These are phyloP conservation scores for Xylaria castorea DNA, from an alignment of 495 filamentous ascomycete species.

Conservation along the genomic window DNA sequence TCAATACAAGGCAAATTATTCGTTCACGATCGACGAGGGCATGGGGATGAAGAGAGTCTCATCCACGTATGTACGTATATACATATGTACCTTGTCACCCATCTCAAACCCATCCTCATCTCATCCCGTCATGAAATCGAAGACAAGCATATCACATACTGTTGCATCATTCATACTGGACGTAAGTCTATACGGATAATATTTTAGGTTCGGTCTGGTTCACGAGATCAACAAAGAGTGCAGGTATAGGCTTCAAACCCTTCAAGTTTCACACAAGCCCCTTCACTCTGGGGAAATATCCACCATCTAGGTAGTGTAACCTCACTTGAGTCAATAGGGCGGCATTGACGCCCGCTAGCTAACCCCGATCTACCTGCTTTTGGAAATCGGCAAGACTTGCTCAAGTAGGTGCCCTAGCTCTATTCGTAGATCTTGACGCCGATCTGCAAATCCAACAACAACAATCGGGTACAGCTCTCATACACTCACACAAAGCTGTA, in stretches of 20 bases:
- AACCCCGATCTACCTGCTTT: background rate
- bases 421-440: background rate
- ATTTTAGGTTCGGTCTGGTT: background rate
- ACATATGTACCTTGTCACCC: background rate
- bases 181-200: background rate
- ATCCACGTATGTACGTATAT: background rate
- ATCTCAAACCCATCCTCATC: background rate
- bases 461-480: background rate
- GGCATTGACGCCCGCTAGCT: background rate
- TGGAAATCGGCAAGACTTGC: constrained; percentile 3
- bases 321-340: background rate
- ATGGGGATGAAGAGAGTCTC: background rate
- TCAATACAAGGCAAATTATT: background rate
- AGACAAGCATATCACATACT: background rate
- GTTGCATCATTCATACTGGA: background rate
- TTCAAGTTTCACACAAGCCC: constrained; percentile 8
- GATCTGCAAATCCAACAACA: constrained; percentile 12
- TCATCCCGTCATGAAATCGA: background rate
- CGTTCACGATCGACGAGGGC: background rate
- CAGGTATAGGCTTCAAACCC: constrained; percentile 1
- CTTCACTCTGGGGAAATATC: constrained; percentile 13
- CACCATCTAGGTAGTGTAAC: constrained; percentile 3
- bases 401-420: background rate
- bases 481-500: background rate
- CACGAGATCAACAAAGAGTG: background rate